Evolutionary conservation across 306 rosid genomes (phyloP), one percentile per base, ranked within the genome.

Genomic region (Lathyrus tuberosus): DNA sequence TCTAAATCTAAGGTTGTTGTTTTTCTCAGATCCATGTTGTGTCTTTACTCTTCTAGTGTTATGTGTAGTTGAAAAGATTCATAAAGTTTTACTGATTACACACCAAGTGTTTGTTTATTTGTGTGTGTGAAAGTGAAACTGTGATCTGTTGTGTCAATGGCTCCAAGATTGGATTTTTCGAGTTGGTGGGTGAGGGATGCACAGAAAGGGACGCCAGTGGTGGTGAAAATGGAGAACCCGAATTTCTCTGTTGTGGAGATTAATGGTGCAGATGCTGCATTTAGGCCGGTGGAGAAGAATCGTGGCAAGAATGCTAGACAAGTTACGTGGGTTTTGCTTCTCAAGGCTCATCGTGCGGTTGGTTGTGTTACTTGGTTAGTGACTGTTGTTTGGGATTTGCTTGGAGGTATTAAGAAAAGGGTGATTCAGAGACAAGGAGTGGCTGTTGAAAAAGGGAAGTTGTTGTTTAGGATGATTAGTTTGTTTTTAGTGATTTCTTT

Each of bases 301-400:
- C 82, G 89, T 10, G 92, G 95, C 24, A 90, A 87, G 79, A 94
- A 90, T 81, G 97, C 95, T 1, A 90, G 80, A 51, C 98, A 94
- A 79, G 92, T 86, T 37, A 90, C 90, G 1, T 90, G 97, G 98
- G 88, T 93, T n/a, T 74, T 93, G 81, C 91, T 93, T 81, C 93
- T 90, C 17, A 90, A 80, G 76, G 98, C 92, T 77, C 92, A 87
- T 60, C 91, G 86, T 12, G 89, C 85, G 26, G 85, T 88, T 77
- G 87, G 98, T 44, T 84, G 89, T 82, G 75, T 93, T 37, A 53
- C 91, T 18, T 90, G 94, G 95, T 57, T 90, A 1, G 85, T 80
- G 46, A 73, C 88, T 0, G 77, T 88, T 33, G 53, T 92, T 57
- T 90, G 96, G 96, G 53, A 87, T 2, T 76, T 93, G 78, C 85